Evolutionary conservation across 768 basidiomycete species (phyloP).

Genomic region (Exidia glandulosa): DNA sequence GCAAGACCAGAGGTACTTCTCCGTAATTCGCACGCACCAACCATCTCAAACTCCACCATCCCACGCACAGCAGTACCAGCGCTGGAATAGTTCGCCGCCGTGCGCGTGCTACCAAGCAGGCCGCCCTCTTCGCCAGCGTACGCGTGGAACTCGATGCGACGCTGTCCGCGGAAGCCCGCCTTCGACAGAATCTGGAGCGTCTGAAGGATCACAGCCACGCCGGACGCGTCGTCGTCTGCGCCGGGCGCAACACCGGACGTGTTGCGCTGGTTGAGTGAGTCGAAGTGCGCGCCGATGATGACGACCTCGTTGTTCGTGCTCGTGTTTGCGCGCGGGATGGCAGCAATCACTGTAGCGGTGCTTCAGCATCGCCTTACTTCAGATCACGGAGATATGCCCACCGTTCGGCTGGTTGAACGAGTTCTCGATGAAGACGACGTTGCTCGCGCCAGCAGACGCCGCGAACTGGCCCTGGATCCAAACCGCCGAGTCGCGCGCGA

Average conservation of each 20-base stretch:
- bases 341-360: neutral
- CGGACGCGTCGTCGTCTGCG: constrained; percentile 1
- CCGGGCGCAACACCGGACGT: constrained; percentile 1
- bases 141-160: constrained; percentile 2
- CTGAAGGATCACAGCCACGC: constrained; percentile 1
- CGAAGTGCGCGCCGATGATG: constrained; percentile 1
- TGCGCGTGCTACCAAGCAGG: neutral
- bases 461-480: constrained; percentile 1
- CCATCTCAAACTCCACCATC: constrained; percentile 4
- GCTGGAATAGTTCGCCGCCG: neutral
- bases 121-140: constrained; percentile 6
- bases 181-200: neutral
- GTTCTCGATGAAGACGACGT: constrained; percentile 1
- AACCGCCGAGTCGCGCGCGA: neutral
- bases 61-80: constrained; percentile 1
- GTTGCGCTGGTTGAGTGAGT: constrained; percentile 1
- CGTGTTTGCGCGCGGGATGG: neutral
- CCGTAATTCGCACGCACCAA: neutral
- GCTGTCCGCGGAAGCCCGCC: neutral
- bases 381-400: neutral
- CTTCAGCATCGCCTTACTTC: neutral
- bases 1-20: neutral
- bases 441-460: neutral
- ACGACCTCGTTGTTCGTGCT: neutral
- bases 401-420: constrained; percentile 5